phyloP scores from a whole-genome alignment of 495 filamentous ascomycete species.

The Jackrogersella minutella region DNA sequence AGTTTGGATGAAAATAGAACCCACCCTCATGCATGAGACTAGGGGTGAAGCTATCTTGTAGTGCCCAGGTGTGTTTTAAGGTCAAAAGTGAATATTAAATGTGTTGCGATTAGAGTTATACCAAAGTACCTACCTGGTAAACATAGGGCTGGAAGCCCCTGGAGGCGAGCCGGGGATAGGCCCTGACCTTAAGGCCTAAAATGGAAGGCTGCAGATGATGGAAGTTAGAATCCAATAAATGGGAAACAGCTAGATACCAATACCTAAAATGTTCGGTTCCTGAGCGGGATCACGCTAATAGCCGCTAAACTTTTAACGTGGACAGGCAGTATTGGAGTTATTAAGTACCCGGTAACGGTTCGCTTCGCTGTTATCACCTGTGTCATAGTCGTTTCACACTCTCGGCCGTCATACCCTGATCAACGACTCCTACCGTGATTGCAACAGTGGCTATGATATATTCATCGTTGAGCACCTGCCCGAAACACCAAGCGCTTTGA shows the following conservation, averaged over 20 bases:
- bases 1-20: conserved; percentile 1
- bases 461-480: conserved; percentile 2
- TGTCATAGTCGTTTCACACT: conserved; percentile 36
- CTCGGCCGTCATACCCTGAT: conserved; percentile 29
- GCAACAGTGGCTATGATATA: background rate
- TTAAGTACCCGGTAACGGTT: background rate
- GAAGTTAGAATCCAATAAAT: background rate
- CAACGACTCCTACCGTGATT: conserved; percentile 11
- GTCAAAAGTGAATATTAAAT: too few species aligned
- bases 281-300: background rate
- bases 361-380: conserved; percentile 6
- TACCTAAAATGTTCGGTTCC: background rate
- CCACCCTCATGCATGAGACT: background rate
- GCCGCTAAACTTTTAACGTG: background rate
- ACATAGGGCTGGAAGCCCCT: background rate
- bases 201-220: background rate
- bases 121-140: too few species aligned
- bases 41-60: background rate
- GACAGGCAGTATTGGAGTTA: background rate
- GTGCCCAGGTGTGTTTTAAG: too few species aligned
- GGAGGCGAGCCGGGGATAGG: too few species aligned
- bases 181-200: too few species aligned
- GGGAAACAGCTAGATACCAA: background rate
- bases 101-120: too few species aligned
- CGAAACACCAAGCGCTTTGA: conserved; percentile 29